phyloP scores from a whole-genome alignment of 345 rosid genomes.

The Heritiera fomes region DNA sequence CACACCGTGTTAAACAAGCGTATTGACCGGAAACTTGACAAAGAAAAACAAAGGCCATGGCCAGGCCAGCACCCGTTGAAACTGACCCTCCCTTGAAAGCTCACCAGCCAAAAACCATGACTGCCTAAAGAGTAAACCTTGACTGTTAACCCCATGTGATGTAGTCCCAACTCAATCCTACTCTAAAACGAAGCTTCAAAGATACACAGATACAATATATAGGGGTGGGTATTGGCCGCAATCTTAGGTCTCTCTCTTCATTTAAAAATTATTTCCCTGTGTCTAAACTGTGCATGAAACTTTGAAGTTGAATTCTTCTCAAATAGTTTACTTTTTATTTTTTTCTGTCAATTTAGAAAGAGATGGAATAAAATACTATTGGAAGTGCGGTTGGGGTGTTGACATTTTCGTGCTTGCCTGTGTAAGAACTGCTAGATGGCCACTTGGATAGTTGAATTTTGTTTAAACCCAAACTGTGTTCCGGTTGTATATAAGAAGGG shows the following conservation, averaged over 20 bases:
- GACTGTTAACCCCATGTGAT: conserved; percentile 31
- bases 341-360: neutral
- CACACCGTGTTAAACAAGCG: conserved; percentile 36
- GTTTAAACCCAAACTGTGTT: neutral
- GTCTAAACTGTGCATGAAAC: conserved; percentile 24
- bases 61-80: conserved; percentile 15
- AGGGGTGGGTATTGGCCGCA: conserved; percentile 35
- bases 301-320: conserved; percentile 40
- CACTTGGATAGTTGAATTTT: conserved; percentile 11
- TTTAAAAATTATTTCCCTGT: conserved; percentile 24
- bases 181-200: conserved; percentile 56
- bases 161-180: conserved; percentile 1
- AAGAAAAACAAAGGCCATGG: conserved; percentile 16
- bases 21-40: conserved; percentile 43
- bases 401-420: conserved; percentile 57
- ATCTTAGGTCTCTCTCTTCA: conserved; percentile 32
- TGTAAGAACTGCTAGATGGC: conserved; percentile 4
- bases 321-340: neutral
- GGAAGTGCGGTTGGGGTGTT: conserved; percentile 48
- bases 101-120: conserved; percentile 1
- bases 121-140: conserved; percentile 19
- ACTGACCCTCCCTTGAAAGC: conserved; percentile 15
- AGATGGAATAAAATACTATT: conserved; percentile 14
- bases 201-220: conserved; percentile 24
- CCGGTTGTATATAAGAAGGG: conserved; percentile 19